Evolutionary conservation across 1,139 yeast genomes (phyloP).

Genomic region (Candida neerlandica): DNA sequence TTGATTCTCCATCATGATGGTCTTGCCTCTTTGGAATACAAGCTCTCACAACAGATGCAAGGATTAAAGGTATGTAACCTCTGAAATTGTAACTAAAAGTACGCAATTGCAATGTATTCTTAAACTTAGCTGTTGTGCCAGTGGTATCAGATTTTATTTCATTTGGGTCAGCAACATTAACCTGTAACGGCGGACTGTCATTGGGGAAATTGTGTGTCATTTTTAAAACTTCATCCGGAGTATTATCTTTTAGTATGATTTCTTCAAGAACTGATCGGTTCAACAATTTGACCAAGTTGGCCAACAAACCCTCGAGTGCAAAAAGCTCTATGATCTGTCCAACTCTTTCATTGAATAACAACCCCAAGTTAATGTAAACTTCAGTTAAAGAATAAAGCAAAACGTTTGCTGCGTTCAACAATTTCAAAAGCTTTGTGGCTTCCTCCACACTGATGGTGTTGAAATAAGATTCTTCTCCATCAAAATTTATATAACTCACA

Average conservation of each 20-base stretch:
- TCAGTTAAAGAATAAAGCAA: constrained; percentile 52
- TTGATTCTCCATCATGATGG: constrained; percentile 29
- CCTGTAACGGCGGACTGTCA: constrained; percentile 39
- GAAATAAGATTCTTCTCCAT: constrained; percentile 28
- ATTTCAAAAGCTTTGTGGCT: constrained; percentile 36
- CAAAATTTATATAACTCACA: constrained; percentile 22
- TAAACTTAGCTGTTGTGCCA: constrained; percentile 55
- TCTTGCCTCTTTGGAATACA: constrained; percentile 51
- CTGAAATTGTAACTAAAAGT: constrained; percentile 53
- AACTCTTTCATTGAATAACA: constrained; percentile 52
- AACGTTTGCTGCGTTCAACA: constrained; percentile 36
- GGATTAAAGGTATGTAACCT: constrained; percentile 46
- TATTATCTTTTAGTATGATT: constrained; percentile 44
- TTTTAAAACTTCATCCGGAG: constrained; percentile 51
- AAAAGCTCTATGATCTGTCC: constrained; percentile 50
- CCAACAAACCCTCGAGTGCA: constrained; percentile 27
- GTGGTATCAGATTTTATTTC: constrained; percentile 35
- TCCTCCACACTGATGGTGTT: constrained; percentile 28
- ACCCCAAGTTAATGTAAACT: constrained; percentile 54
- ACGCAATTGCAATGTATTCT: constrained; percentile 61
- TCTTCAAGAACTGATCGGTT: constrained; percentile 61
- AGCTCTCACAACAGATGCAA: constrained; percentile 43
- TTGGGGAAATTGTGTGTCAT: constrained; percentile 39
- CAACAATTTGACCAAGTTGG: constrained; percentile 45
- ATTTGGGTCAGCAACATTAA: constrained; percentile 37